Percentiles rank a stretch among this genome's conserved stretches.
These are phyloP conservation scores for Rhypophila decipiens DNA, from an alignment of 495 filamentous ascomycete species.

Conservation along the genomic window DNA sequence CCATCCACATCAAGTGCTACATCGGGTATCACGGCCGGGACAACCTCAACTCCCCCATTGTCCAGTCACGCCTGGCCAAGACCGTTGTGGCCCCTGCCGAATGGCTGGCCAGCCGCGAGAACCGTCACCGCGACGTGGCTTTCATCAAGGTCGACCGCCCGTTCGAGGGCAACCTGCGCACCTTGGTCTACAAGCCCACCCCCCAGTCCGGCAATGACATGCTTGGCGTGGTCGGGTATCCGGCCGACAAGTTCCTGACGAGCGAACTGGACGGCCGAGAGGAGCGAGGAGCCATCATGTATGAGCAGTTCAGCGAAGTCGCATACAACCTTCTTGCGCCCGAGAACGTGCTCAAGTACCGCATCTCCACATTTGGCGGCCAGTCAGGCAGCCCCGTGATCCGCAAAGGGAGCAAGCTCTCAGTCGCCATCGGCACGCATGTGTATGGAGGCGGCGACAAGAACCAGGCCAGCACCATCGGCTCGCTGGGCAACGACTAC, in stretches of 20 bases:
- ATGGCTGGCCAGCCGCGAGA: slow-evolving; percentile 24
- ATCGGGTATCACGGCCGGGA: slow-evolving; percentile 31
- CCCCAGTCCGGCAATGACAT: slow-evolving; percentile 19
- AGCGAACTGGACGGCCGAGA: slow-evolving; percentile 4
- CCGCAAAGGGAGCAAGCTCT: slow-evolving; percentile 9
- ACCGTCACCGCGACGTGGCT: slow-evolving; percentile 29
- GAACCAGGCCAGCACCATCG: slow-evolving; percentile 30
- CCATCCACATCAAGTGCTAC: slow-evolving; percentile 29
- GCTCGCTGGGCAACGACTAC: slow-evolving; percentile 23
- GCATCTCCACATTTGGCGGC: slow-evolving; percentile 29
- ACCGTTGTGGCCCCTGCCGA: slow-evolving; percentile 28
- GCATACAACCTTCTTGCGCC: slow-evolving; percentile 20
- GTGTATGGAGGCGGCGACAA: slow-evolving; percentile 23
- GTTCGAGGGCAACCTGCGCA: slow-evolving; percentile 27
- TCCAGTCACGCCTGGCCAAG: slow-evolving; percentile 30
- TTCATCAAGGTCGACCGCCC: slow-evolving; percentile 32
- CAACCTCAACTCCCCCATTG: slow-evolving; percentile 18
- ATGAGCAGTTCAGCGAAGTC: slow-evolving; percentile 25
- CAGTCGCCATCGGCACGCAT: slow-evolving; percentile 26
- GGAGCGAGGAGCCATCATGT: slow-evolving; percentile 35
- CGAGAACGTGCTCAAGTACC: slow-evolving; percentile 29
- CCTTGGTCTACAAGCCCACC: slow-evolving; percentile 23
- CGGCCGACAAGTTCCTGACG: slow-evolving; percentile 25
- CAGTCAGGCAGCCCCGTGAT: slow-evolving; percentile 33
- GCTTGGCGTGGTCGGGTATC: slow-evolving; percentile 39